phyloP scores from a whole-genome alignment of 1,284 basidiomycete genomes.

The Rhodotorula sp. region DNA sequence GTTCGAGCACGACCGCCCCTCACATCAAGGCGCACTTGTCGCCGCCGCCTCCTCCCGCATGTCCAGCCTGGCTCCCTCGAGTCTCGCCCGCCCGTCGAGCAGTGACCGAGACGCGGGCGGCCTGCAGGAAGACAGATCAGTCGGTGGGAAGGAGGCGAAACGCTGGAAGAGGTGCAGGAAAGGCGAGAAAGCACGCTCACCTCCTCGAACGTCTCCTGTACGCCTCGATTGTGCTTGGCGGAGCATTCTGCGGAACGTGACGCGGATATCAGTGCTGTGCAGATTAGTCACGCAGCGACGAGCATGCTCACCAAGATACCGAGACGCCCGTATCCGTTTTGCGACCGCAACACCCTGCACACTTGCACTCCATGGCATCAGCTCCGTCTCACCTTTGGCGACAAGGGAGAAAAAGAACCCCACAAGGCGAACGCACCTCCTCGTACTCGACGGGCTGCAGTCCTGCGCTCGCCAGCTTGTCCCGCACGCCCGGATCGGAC shows the following conservation, averaged over 20 bases:
- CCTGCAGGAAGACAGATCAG: conserved; percentile 44
- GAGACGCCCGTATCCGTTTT: conserved; percentile 81
- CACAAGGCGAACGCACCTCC: conserved; percentile 51
- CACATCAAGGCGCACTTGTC: conserved; percentile 14
- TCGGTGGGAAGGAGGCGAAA: neutral
- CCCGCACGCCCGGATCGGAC: conserved; percentile 67
- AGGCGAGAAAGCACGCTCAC: neutral
- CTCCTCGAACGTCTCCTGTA: conserved; percentile 85
- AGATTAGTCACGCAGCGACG: neutral
- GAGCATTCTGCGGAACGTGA: conserved; percentile 70
- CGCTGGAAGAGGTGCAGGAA: neutral
- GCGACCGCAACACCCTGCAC: conserved; percentile 72
- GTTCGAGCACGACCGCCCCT: neutral
- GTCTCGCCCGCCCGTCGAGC: conserved; percentile 64
- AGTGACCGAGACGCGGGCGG: conserved; percentile 75
- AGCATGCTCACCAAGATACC: conserved; percentile 74
- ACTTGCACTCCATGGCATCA: neutral
- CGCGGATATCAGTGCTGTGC: neutral
- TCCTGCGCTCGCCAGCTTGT: conserved; percentile 66
- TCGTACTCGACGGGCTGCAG: conserved; percentile 79
- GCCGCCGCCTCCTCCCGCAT: conserved; percentile 2
- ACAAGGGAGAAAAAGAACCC: neutral
- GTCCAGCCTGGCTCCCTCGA: conserved; percentile 23
- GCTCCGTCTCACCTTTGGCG: neutral
- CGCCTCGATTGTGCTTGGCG: conserved; percentile 91